These are phyloP conservation scores for Misopates orontium DNA, from an alignment of 257 asterid genomes.

Conservation along the genomic window DNA sequence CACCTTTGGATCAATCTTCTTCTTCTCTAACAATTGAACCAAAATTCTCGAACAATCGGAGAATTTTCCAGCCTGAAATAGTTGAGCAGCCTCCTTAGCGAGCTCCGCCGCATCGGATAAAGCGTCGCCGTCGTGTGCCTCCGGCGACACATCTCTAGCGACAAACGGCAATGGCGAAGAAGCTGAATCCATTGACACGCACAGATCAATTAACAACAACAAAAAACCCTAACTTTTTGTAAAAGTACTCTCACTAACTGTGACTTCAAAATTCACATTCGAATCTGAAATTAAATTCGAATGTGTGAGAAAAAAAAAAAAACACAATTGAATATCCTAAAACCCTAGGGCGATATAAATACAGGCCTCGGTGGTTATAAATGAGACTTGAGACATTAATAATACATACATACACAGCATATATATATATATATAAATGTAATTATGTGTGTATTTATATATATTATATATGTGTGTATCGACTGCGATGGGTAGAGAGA, in stretches of 20 bases:
- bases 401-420: no score
- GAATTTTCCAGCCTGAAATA: slow-evolving; percentile 75
- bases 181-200: slow-evolving; percentile 59
- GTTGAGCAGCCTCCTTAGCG: slow-evolving; percentile 77
- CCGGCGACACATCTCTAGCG: slow-evolving; percentile 32
- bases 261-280: slow-evolving; percentile 39
- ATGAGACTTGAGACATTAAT: no score
- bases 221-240: slow-evolving; percentile 39
- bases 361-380: no score
- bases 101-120: slow-evolving; percentile 61
- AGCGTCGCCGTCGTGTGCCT: slow-evolving; percentile 48
- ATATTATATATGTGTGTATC: no score
- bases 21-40: slow-evolving; percentile 63
- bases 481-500: no score
- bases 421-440: no score
- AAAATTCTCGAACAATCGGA: slow-evolving; percentile 61
- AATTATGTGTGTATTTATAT: no score
- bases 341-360: slow-evolving; percentile 58
- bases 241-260: slow-evolving; percentile 32
- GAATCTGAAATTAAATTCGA: slow-evolving; percentile 43
- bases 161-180: slow-evolving; percentile 51
- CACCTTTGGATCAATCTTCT: slow-evolving; percentile 83
- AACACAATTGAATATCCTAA: slow-evolving; percentile 25
- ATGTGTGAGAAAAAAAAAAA: slow-evolving; percentile 12
- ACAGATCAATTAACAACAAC: slow-evolving; percentile 51